Conservation (phyloP, 2,329 filamentous ascomycete genomes). For the Stemphylium lycopersici region DNA sequence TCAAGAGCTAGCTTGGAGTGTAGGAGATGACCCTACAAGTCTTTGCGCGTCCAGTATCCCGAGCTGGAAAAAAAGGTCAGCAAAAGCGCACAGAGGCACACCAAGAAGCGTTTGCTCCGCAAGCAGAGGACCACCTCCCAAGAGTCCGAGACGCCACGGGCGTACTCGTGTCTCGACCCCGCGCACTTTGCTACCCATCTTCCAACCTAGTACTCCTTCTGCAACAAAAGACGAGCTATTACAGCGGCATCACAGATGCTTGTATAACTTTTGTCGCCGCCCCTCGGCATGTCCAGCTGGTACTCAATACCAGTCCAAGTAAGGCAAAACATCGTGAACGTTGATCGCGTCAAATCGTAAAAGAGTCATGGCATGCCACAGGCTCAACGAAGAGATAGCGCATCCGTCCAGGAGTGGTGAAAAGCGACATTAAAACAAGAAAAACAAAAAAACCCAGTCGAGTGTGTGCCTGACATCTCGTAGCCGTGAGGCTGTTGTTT, state of each 20-base stretch:
- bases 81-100: conserved; percentile 46
- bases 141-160: conserved; percentile 40
- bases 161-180: conserved; percentile 39
- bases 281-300: conserved; percentile 46
- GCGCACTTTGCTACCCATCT: conserved; percentile 10
- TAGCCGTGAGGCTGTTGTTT: conserved; percentile 53
- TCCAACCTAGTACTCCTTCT: conserved; percentile 22
- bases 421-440: conserved; percentile 50
- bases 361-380: conserved; percentile 44
- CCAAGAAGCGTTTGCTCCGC: conserved; percentile 44
- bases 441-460: conserved; percentile 46
- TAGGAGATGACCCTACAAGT: conserved; percentile 62
- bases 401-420: conserved; percentile 30
- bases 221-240: conserved; percentile 39
- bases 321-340: conserved; percentile 30
- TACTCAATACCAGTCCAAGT: conserved; percentile 49
- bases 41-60: conserved; percentile 24
- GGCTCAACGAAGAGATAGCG: conserved; percentile 45
- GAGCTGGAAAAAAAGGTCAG: conserved; percentile 20
- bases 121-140: conserved; percentile 46
- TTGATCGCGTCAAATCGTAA: conserved; percentile 39
- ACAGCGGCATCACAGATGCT: conserved; percentile 48
- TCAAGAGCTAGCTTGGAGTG: conserved; percentile 54
- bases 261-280: conserved; percentile 49
- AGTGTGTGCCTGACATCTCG: conserved; percentile 48